Conservation (phyloP, 257 asterid genomes). For the Scutellaria baicalensis region DNA sequence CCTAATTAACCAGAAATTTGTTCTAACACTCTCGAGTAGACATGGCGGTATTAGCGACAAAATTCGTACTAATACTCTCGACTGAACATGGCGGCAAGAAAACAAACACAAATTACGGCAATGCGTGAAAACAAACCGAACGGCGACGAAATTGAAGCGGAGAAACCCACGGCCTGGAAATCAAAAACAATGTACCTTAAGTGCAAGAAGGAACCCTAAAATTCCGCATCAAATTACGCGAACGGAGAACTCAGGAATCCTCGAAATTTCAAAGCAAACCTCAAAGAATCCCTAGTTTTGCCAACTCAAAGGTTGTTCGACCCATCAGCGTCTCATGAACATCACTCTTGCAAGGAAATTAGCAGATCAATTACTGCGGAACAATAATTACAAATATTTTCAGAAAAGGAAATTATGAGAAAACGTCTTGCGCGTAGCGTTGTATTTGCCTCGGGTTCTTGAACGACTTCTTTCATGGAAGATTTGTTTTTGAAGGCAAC, state of each 20-base stretch:
- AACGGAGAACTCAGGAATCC: not conserved
- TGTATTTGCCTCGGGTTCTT: no score
- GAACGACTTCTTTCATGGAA: no score
- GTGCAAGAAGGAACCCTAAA: slow-evolving; percentile 10
- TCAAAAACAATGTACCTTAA: slow-evolving; percentile 3
- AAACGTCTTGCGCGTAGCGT: no score
- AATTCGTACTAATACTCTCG: not conserved
- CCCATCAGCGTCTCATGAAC: not conserved
- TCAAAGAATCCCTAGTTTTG: slow-evolving; percentile 6
- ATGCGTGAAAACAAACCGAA: not conserved
- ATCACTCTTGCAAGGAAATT: not conserved
- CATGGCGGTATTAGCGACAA: no score
- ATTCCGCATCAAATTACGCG: not conserved
- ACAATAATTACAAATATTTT: not conserved
- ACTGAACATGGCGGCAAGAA: not conserved
- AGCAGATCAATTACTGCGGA: not conserved
- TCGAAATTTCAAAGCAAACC: not conserved
- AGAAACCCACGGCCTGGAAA: not conserved
- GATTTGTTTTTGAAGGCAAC: no score
- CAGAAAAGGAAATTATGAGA: no score
- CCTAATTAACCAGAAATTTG: not conserved
- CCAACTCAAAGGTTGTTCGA: not conserved
- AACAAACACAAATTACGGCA: not conserved
- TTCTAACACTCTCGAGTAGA: not conserved
- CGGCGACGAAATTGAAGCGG: not conserved